Percentiles rank a stretch among this genome's conserved stretches.
Conservation (phyloP, 345 rosid species). For the Aegle marmelos region DNA sequence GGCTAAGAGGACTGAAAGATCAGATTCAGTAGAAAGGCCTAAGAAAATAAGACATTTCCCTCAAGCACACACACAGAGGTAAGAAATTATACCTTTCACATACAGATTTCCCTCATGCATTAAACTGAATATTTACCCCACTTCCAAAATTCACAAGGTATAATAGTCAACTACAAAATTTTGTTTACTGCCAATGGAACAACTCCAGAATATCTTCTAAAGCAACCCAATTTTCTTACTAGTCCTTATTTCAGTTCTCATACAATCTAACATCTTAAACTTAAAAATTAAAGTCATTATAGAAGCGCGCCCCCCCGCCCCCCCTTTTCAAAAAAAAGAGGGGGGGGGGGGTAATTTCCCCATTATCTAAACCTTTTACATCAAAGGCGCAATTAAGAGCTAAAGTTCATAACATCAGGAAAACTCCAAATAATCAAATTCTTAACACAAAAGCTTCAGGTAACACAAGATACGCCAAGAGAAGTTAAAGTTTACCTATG, state of each 20-base stretch:
- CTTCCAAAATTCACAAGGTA: background rate
- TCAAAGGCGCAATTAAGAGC: background rate
- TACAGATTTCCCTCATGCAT: background rate
- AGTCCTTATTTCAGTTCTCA: background rate
- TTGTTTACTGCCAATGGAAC: background rate
- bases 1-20: background rate
- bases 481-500: conserved; percentile 45
- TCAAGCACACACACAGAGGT: background rate
- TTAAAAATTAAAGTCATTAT: background rate
- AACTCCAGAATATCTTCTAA: background rate
- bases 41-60: background rate
- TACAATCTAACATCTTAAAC: background rate
- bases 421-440: background rate
- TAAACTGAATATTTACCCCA: background rate
- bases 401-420: background rate
- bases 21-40: background rate
- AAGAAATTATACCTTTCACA: background rate
- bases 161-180: background rate
- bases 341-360: too few species aligned
- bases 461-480: conserved; percentile 1
- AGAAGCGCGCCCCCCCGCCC: too few species aligned
- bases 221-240: background rate
- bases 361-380: background rate
- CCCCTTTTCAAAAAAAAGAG: too few species aligned
- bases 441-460: background rate